Evolutionary conservation across 306 rosid genomes (phyloP).

Genomic region (Vicia faba): DNA sequence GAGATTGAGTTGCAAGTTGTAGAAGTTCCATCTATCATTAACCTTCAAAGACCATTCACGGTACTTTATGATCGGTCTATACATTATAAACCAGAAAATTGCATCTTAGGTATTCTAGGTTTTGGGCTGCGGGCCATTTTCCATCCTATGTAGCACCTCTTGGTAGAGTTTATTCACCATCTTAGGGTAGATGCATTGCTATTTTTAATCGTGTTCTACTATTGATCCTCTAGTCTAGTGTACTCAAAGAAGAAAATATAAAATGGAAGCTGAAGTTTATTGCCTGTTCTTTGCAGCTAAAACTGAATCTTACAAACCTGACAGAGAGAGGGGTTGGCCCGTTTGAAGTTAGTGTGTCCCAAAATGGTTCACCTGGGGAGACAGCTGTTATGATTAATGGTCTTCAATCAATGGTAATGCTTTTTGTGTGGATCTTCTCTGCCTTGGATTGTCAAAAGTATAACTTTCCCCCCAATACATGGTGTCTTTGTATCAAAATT

Average conservation of each 20-base stretch:
- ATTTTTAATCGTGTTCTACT: slow-evolving; percentile 30
- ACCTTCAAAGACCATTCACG: slow-evolving; percentile 79
- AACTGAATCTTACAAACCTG: slow-evolving; percentile 66
- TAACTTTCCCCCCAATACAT: slow-evolving; percentile 4
- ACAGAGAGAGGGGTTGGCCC: slow-evolving; percentile 86
- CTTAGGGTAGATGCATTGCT: slow-evolving; percentile 22
- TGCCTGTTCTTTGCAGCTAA: slow-evolving; percentile 63
- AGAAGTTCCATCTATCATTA: slow-evolving; percentile 70
- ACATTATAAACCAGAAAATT: slow-evolving; percentile 27
- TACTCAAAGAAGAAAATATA: slow-evolving; percentile 1
- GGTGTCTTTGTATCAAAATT: slow-evolving; percentile 26
- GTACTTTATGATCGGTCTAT: slow-evolving; percentile 47
- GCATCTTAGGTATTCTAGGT: slow-evolving; percentile 33
- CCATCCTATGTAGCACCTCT: slow-evolving; percentile 29
- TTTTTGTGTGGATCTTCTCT: slow-evolving; percentile 31
- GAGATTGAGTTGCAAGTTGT: slow-evolving; percentile 80
- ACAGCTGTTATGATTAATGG: slow-evolving; percentile 73
- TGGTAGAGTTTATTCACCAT: slow-evolving; percentile 29
- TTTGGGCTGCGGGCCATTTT: slow-evolving; percentile 15
- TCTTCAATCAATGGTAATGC: slow-evolving; percentile 79
- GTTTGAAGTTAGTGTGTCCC: slow-evolving; percentile 72
- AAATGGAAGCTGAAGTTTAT: slow-evolving; percentile 41
- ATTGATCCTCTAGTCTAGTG: slow-evolving; percentile 11
- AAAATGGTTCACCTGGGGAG: slow-evolving; percentile 56
- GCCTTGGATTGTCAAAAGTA: slow-evolving; percentile 24